Evolutionary conservation across 768 basidiomycete species (phyloP).

Genomic region (Podaxis sp.): DNA sequence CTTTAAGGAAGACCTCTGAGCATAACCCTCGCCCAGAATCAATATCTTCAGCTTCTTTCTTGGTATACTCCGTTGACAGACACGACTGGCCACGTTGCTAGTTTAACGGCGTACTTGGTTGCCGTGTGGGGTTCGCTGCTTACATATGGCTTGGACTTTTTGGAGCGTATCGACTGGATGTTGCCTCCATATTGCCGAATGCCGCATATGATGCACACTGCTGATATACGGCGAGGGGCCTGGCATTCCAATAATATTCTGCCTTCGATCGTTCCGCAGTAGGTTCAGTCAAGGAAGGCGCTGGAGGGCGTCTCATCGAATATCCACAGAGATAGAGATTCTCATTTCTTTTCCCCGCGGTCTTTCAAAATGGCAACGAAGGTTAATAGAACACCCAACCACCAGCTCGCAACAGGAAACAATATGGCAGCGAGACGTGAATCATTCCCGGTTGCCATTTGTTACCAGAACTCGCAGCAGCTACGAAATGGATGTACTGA

Average conservation of each 20-base stretch:
- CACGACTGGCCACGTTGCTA: neutral
- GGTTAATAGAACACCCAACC: neutral
- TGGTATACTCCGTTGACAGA: neutral
- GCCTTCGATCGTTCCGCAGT: neutral
- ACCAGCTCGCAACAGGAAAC: neutral
- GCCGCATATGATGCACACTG: no score
- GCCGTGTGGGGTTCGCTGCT: neutral
- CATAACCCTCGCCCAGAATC: neutral
- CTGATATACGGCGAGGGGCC: neutral
- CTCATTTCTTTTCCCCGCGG: slow-evolving; percentile 11
- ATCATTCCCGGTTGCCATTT: no score
- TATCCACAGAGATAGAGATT: neutral
- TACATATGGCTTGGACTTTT: no score
- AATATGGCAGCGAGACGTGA: no score
- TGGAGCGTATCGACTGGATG: no score
- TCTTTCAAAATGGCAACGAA: neutral
- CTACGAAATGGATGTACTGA: no score
- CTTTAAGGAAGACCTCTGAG: neutral
- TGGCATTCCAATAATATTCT: neutral
- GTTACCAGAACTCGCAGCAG: no score
- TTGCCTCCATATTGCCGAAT: no score
- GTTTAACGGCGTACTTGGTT: neutral
- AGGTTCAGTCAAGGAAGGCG: neutral
- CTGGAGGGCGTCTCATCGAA: neutral
- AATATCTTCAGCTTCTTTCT: neutral